phyloP scores from a whole-genome alignment of 371 early-diverging fungal genomes.

The Sporodiniella umbellata region DNA sequence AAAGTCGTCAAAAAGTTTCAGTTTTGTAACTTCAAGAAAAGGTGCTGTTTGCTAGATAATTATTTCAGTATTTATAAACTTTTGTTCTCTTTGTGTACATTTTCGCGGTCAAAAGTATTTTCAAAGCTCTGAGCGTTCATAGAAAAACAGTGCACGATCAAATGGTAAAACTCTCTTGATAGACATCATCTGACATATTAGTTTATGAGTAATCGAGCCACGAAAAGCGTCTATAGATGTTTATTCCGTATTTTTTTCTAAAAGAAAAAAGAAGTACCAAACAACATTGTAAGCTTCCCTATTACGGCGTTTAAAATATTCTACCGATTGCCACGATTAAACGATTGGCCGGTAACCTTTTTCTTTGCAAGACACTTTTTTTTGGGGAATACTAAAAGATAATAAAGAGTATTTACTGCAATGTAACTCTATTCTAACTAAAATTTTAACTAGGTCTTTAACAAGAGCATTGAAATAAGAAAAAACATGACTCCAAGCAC shows the following conservation, averaged over 20 bases:
- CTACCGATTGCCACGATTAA: constrained; percentile 61
- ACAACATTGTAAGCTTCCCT: constrained; percentile 69
- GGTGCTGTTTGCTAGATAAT: constrained; percentile 70
- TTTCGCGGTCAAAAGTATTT: constrained; percentile 87
- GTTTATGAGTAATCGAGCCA: constrained; percentile 80
- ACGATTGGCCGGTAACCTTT: constrained; percentile 47
- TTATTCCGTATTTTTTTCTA: constrained; percentile 1
- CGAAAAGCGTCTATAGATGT: not conserved
- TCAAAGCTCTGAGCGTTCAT: constrained; percentile 79
- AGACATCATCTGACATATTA: constrained; percentile 88
- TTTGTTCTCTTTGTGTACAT: constrained; percentile 40
- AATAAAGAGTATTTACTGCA: not conserved
- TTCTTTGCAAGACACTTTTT: constrained; percentile 25
- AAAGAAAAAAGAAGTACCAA: too few relatives aligned
- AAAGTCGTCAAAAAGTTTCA: constrained; percentile 70
- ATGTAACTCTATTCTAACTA: too few relatives aligned
- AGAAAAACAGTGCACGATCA: constrained; percentile 88
- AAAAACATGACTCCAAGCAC: too few relatives aligned
- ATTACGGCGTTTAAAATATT: constrained; percentile 57
- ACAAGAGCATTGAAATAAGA: too few relatives aligned
- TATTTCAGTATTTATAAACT: not conserved
- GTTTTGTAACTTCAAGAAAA: constrained; percentile 85
- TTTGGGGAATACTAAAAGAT: not conserved
- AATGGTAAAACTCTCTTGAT: constrained; percentile 91
- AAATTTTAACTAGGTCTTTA: too few relatives aligned